Percentiles rank a stretch among this genome's conserved stretches.
Evolutionary conservation across 805 yeast species (phyloP).

Genomic region (Hermanozyma aechmeae): DNA sequence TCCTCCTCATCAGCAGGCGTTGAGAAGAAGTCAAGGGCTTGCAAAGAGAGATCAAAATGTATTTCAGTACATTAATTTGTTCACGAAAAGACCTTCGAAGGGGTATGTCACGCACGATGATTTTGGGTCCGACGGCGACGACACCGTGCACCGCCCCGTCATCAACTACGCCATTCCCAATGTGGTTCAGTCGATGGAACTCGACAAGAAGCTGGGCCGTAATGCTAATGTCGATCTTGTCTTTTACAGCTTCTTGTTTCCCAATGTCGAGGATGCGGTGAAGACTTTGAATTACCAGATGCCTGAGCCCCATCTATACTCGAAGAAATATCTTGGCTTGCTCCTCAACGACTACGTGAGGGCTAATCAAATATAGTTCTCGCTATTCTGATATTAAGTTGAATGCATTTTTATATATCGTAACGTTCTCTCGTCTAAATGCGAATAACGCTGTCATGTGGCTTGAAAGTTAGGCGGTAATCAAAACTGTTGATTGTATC

Average conservation of each 20-base stretch:
- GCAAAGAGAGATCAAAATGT: too few relatives aligned
- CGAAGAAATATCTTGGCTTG: slow-evolving; percentile 22
- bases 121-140: slow-evolving; percentile 82
- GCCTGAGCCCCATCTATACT: slow-evolving; percentile 17
- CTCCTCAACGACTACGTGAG: slow-evolving; percentile 23
- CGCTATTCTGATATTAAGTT: too few relatives aligned
- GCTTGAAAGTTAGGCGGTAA: slow-evolving; percentile 58
- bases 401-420: too few relatives aligned
- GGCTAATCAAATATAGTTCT: background rate
- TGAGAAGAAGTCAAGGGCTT: too few relatives aligned
- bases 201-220: slow-evolving; percentile 14
- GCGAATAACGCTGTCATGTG: slow-evolving; percentile 39
- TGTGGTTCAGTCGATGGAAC: slow-evolving; percentile 51
- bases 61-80: too few relatives aligned
- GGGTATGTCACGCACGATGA: slow-evolving; percentile 87
- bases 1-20: slow-evolving; percentile 10
- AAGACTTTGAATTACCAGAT: slow-evolving; percentile 14
- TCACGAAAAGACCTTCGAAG: slow-evolving; percentile 32
- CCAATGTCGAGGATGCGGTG: slow-evolving; percentile 25
- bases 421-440: too few relatives aligned
- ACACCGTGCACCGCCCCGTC: slow-evolving; percentile 56
- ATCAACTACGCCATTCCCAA: slow-evolving; percentile 62
- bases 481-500: slow-evolving; percentile 53
- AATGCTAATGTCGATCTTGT: slow-evolving; percentile 51
- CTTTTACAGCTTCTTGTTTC: slow-evolving; percentile 63